Conservation (phyloP, 495 filamentous ascomycete genomes). For the Neurospora terricola region DNA sequence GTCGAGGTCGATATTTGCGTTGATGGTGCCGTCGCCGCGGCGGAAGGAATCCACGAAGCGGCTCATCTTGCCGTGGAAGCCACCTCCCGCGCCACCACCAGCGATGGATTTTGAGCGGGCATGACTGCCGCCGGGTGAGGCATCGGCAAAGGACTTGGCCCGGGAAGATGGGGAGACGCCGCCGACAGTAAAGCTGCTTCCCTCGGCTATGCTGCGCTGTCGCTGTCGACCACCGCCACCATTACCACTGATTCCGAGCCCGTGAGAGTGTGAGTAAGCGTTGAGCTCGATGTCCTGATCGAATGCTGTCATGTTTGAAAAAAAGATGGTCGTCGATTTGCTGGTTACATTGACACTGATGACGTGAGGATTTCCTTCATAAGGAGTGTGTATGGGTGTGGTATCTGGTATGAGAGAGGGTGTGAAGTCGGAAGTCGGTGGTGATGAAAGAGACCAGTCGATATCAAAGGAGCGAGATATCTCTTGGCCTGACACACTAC, state of each 20-base stretch:
- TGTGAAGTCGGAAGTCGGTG: background rate
- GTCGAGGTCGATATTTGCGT: background rate
- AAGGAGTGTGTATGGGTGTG: background rate
- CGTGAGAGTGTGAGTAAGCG: background rate
- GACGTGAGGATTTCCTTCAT: background rate
- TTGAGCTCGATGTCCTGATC: conserved; percentile 21
- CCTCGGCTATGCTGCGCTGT: conserved; percentile 10
- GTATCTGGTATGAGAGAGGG: background rate
- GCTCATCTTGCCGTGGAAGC: conserved; percentile 3
- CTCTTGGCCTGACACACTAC: background rate
- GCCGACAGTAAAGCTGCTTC: conserved; percentile 9
- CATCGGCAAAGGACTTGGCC: background rate
- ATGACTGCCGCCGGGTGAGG: background rate
- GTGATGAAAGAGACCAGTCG: background rate
- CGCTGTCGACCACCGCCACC: conserved; percentile 4
- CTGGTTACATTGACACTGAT: background rate
- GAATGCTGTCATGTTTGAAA: background rate
- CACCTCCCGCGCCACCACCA: conserved; percentile 2
- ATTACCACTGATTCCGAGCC: background rate
- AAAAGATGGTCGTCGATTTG: background rate
- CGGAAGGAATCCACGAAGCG: conserved; percentile 24
- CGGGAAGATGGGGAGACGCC: background rate
- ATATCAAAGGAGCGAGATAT: background rate
- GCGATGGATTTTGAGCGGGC: background rate
- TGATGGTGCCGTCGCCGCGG: conserved; percentile 10